A percentile compares a stretch with the other conserved stretches of the same genome.
Conservation (phyloP, 805 yeast species). For the Myxozyma neotropica region DNA sequence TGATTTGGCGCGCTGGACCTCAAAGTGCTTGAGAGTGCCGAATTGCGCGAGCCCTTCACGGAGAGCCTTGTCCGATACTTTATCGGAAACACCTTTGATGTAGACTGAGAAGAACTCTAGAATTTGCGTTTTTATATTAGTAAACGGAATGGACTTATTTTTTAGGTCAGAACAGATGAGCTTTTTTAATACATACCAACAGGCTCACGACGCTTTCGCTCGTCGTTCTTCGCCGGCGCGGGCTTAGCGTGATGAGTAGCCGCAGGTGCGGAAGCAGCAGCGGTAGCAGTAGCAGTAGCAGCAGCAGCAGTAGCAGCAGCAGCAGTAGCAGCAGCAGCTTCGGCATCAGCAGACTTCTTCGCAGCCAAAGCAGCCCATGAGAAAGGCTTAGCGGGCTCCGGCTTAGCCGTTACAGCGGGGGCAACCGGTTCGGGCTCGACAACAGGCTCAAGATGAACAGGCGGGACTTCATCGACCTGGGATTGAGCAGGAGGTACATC, state of each 20-base stretch:
- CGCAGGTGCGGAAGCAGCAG: conserved; percentile 27
- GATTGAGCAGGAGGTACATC: conserved; percentile 18
- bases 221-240: conserved; percentile 19
- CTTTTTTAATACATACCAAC: background rate
- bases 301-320: conserved; percentile 23
- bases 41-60: conserved; percentile 39
- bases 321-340: conserved; percentile 30
- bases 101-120: conserved; percentile 43
- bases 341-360: conserved; percentile 27
- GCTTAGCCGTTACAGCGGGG: background rate
- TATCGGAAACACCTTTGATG: conserved; percentile 41
- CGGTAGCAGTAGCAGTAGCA: conserved; percentile 35
- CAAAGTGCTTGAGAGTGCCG: conserved; percentile 43
- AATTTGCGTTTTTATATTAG: too few species aligned
- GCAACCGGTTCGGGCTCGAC: background rate
- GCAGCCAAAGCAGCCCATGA: conserved; percentile 41
- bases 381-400: conserved; percentile 28
- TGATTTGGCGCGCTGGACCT: conserved; percentile 39
- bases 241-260: conserved; percentile 7
- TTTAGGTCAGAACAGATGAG: too few species aligned
- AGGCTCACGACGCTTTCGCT: conserved; percentile 23
- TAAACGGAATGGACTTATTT: too few species aligned
- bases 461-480: conserved; percentile 27
- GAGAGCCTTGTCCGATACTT: conserved; percentile 38
- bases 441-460: conserved; percentile 20